Base-by-base conservation (phyloP, 306 rosid genomes). In the Casuarina equisetifolia region DNA sequence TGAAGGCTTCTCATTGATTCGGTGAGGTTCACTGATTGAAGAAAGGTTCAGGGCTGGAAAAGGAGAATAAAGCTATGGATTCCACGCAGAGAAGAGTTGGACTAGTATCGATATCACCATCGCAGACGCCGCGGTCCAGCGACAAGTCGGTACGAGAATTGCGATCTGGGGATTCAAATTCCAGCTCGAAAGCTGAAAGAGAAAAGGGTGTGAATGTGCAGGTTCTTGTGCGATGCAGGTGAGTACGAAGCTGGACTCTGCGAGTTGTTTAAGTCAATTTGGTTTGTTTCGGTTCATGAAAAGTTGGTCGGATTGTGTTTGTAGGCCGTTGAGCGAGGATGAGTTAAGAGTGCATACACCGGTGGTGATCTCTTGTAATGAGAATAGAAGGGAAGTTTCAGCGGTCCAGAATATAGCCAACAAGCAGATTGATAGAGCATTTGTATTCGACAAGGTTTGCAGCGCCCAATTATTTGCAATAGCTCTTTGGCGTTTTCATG, bases 171-270 rank as follows among this genome's bases (percentile, higher is more conserved):
- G 99, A 96, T 83, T 93, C 94, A 2, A 96, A 92, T 91, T 91
- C 97, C 5, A 86, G 58, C 32, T 87, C 61, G 78, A 88, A 88
- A 89, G 82, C 84, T 74, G 99, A 96, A 43, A 96, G 86, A 75
- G 99, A 96, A 36, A 96, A 96, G 80, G 98, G 99, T 36, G 99
- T 96, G 77, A 96, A 93, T 90, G 98, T 96, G 72, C 99, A 91
- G 91, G 99, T 96, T 74, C 88, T 96, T 72, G 87, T 96, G 78
- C 93, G 99, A 62, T 96, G 99, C 85, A 96, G 99, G 99, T 93
- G 80, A 88, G 89, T 74, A 40, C 6, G 38, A 49, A 62, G 77
- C 80, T n/a, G 20, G 83, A 61, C 78, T 82, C 68, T n/a, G 11
- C 17, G 74, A 11, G 35, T 52, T 38, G 40, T 11, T 71, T 84